These are phyloP conservation scores for Epithele typhae DNA, from an alignment of 768 basidiomycete genomes.

Conservation along the genomic window DNA sequence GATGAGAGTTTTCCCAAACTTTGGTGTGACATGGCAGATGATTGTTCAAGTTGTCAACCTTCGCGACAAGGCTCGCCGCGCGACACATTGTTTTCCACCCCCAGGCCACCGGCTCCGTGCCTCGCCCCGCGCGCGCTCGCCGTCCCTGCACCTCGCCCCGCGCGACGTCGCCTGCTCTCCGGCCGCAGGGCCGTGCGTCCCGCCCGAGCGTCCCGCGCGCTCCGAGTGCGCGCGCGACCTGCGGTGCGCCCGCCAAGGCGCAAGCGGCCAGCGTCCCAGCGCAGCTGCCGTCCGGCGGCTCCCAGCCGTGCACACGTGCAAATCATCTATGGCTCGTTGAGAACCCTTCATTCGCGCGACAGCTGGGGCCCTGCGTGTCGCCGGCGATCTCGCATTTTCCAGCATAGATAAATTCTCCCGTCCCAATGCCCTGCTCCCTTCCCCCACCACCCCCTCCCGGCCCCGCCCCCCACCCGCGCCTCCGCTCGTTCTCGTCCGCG, in stretches of 20 bases:
- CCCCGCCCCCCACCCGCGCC: neutral
- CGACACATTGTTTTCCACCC: no score
- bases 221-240: neutral
- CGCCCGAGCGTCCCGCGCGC: neutral
- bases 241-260: no score
- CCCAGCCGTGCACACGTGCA: constrained; percentile 8
- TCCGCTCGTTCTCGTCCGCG: no score
- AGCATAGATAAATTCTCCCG: constrained; percentile 12
- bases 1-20: constrained; percentile 14
- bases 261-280: neutral
- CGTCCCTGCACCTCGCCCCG: neutral
- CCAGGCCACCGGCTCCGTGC: no score
- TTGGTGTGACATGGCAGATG: constrained; percentile 12
- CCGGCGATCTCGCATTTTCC: constrained; percentile 11
- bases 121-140: no score
- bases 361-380: constrained; percentile 4
- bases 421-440: neutral
- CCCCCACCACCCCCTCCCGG: neutral
- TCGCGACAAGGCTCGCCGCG: constrained; percentile 9
- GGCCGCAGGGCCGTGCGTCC: no score
- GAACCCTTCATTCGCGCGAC: constrained; percentile 8
- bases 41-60: constrained; percentile 5
- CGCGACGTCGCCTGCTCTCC: neutral
- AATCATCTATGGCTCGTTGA: constrained; percentile 6
- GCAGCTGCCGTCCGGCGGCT: neutral